Evolutionary conservation across 257 asterid genomes (phyloP), one percentile per base, ranked within the genome.

Genomic region (Penstemon barbatus): DNA sequence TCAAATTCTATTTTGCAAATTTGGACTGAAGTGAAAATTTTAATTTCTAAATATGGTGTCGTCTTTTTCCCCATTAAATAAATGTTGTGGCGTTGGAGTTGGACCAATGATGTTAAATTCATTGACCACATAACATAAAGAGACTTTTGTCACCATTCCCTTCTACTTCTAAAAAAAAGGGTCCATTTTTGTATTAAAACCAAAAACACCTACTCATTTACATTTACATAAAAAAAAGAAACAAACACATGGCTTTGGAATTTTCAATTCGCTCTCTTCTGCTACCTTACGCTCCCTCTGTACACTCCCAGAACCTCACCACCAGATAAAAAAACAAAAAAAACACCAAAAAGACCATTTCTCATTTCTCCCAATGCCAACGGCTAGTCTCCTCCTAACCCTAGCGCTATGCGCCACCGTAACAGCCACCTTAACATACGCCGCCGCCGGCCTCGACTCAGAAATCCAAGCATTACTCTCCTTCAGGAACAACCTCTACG

Each of bases 381-480:
- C 80, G 72, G 78, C 80, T 74, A 74, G 38, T 39, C 55, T 61
- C 44, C 71, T 73, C 69, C 72, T 84, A 45, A 57, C 73, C 3
- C 65, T 76, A 64, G 74, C 76, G 61, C 80, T 82, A n/a, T 79
- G 78, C 79, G 68, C 81, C 75, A 13, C 66, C 70, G 50, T 39
- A 6, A 64, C 59, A 11, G 54, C 50, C 45, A n/a, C 61, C 72
- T 73, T 82, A 6, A 76, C 81, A 18, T 67, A 64, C 69, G 87
- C 80, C 73, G 87, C 69, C 4, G 76, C 33, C 33, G 33, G 67
- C 61, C 48, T 53, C 52, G 80, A 69, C 38, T 54, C 81, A 37
- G 96, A 90, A 69, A 72, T 76, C 57, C 74, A 77, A 13, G 84
- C 94, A 12, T 46, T 90, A 9, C 82, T 84, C 15, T 57, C 84